These are phyloP conservation scores for Globisporangium uncinulatum DNA, from an alignment of 352 stramenopile species.

Conservation along the genomic window DNA sequence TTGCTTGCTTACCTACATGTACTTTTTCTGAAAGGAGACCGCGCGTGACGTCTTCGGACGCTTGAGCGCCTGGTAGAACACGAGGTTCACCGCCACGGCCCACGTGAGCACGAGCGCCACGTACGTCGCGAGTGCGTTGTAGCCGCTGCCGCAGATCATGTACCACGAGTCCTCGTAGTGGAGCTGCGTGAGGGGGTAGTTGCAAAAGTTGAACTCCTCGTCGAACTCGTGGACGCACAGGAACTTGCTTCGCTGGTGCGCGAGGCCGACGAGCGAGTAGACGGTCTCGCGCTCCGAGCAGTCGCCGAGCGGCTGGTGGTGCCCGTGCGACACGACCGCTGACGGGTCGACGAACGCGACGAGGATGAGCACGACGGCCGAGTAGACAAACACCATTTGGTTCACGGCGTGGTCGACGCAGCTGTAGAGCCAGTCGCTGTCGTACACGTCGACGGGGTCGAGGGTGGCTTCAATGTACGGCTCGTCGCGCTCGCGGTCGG, in stretches of 20 bases:
- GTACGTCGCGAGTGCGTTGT: conserved; percentile 52
- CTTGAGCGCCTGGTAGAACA: conserved; percentile 69
- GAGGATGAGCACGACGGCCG: conserved; percentile 50
- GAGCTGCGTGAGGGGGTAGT: conserved; percentile 70
- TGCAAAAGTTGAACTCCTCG: conserved; percentile 82
- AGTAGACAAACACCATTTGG: conserved; percentile 75
- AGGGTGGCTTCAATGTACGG: conserved; percentile 45
- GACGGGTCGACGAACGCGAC: conserved; percentile 56
- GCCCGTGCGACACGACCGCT: conserved; percentile 64
- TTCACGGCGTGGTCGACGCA: conserved; percentile 79
- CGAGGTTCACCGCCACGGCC: conserved; percentile 9
- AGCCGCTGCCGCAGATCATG: conserved; percentile 78
- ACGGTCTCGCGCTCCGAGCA: conserved; percentile 56
- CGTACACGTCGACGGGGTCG: conserved; percentile 61
- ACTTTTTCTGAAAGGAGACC: conserved; percentile 53
- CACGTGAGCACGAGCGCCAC: conserved; percentile 34
- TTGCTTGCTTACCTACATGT: conserved; percentile 13
- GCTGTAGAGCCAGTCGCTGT: conserved; percentile 77
- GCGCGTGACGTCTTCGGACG: conserved; percentile 47
- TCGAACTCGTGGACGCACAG: conserved; percentile 76
- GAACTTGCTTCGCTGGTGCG: conserved; percentile 53
- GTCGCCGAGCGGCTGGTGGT: conserved; percentile 70
- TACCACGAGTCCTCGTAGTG: conserved; percentile 74
- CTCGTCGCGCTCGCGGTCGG: conserved; percentile 58
- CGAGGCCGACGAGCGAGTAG: conserved; percentile 52